A percentile compares a stretch with the other conserved stretches of the same genome.
These are phyloP conservation scores for Neckera pumila DNA, from an alignment of 225 moss, liverwort and hornwort species.

Conservation along the genomic window DNA sequence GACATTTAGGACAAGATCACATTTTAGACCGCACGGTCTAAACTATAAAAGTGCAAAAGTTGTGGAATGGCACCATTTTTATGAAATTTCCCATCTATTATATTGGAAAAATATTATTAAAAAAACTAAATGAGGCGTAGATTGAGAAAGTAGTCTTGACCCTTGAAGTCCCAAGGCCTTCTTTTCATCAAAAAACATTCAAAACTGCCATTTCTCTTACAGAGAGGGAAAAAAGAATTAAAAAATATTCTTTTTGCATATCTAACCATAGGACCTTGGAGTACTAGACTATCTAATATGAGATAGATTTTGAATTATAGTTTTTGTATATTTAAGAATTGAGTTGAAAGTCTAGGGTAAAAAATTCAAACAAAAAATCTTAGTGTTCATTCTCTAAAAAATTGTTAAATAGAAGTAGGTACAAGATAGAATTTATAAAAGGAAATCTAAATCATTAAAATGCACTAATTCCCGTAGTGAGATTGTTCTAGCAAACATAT, in stretches of 20 bases:
- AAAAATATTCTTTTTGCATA: neutral
- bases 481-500: neutral
- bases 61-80: no score
- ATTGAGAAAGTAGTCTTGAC: no score
- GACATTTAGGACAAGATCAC: no score
- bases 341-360: neutral
- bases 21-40: no score
- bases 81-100: no score
- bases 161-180: neutral
- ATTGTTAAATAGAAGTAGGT: neutral
- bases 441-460: no score
- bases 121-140: no score
- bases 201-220: neutral
- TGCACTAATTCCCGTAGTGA: fast-evolving
- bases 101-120: no score
- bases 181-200: neutral
- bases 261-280: neutral
- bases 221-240: no score
- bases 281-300: fast-evolving
- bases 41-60: no score
- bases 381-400: neutral
- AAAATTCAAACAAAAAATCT: neutral
- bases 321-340: neutral
- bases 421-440: fast-evolving
- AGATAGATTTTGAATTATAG: neutral